Evolutionary conservation across 2,329 filamentous ascomycete genomes (phyloP), one percentile per base, ranked within the genome.

Genomic region (Knufia fluminis): DNA sequence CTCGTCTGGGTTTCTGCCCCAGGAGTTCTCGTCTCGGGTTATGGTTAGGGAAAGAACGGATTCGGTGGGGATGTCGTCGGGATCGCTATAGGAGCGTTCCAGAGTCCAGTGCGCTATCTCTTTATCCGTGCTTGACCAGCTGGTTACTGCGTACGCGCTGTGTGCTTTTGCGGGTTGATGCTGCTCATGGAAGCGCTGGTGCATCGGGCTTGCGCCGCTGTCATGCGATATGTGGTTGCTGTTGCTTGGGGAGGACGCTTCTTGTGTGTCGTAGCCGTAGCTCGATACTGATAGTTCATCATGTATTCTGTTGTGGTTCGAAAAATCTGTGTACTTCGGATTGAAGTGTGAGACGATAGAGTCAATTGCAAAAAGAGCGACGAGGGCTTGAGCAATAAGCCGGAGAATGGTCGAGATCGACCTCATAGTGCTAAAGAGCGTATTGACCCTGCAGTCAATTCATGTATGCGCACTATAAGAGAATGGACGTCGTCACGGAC

Each of bases 1-100:
- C 26, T 45, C 42, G 17, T 14, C 26, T 10, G 42, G 42, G 19
- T 45, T 45, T 14, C 42, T 24, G 19, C 42, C 42, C 42, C 42
- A 45, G 24, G 42, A 45, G 17, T 32, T 12, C n/a, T 45, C 24
- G 19, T 45, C 42, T 17, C 28, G 24, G 9, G 42, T 45, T 16
- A 45, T 45, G 31, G 28, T 20, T 19, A 35, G 16, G 42, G 19
- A 45, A 19, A 45, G 24, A 2, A 45, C 23, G 2, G 42, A 45
- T 22, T 45, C 26, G 16, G 42, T 33, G 14, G 42, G 42, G 22
- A 28, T 19, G 6, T 10, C 24, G 10, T 6, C 14, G 19, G 24
- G 31, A 19, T 45, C 28, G 4, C 20, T n/a, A 26, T 19, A 35
- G 16, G 42, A 20, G 2, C 42, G 24, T 35, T 45, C 42, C 9